Base-by-base conservation (phyloP, 805 yeast genomes). In the Kuraishia cidri region DNA sequence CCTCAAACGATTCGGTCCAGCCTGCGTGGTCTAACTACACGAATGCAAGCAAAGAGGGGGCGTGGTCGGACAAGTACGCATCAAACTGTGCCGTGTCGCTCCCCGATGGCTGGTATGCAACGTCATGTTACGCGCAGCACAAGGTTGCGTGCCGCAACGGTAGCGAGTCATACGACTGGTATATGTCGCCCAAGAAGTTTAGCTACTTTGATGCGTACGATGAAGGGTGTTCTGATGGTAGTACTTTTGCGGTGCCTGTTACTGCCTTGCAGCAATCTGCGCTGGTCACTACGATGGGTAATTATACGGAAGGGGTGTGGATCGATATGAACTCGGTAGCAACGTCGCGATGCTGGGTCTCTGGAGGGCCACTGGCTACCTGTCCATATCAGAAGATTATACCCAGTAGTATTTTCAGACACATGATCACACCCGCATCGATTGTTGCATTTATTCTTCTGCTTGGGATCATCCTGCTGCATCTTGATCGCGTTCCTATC, bases 291-390 rank as follows among this genome's bases (percentile, higher is more conserved):
- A 27, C 36, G 3, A 25, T 62, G 17, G 41, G 44, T 0, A 25
- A 34, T 0, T 38, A 46, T 2, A 42, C 38, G 11, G 53, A 43
- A 10, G 70, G 72, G 0, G 59, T 75, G 0, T 88, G 97, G 97
- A 71, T 86, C 3, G 86, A 85, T 54, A 44, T 86, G 40, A 88
- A 90, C 49, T 84, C 88, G 12, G 65, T 90, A 15, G 70, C 84
- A 1, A 75, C 77, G 14, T 56, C 67, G 3, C 70, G 75, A 34
- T 88, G 97, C 48, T 90, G 92, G 88, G 87, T 87, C 4, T 54
- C 71, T 9, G 95, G 95, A 1, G 95, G 95, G 0, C 73, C 85
- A 0, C 64, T 72, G 39, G 79, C 90, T 0, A 48, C 58, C 21
- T 88, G 97, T 50, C 96, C 97, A 0, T 87, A 87, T 49, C 72